Evolutionary conservation across 257 asterid species (phyloP), one percentile per base, ranked within the genome.

Genomic region (Ligustrum vulgare): DNA sequence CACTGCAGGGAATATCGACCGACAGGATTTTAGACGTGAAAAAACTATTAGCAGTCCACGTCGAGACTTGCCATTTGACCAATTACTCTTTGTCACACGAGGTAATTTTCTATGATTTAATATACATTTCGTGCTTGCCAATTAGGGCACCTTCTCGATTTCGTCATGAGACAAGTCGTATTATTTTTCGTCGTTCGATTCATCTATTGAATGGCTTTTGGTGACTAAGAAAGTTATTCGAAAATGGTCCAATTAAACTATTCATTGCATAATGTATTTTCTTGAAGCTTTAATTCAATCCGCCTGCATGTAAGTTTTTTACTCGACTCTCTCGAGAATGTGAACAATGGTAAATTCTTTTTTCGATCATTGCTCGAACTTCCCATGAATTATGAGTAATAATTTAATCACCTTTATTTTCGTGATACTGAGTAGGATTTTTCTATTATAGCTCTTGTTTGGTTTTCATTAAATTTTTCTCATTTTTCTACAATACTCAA

Each of bases 1-100:
- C 33, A 18, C 31, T 56, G 80, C 75, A 86, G 90, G 90, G 87
- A 77, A 86, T 86, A 75, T 86, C 90, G 5, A 86, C 90, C 72
- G 90, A 86, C 74, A 86, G 69, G 80, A 83, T 86, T 56, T 79
- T 86, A 75, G 90, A 86, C 47, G 87, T 86, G 79, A 81, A 82
- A 75, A 86, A 83, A 67, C 87, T 86, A 49, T 67, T 86, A 81
- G 82, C 90, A 22, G 87, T 83, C 67, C 83, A 86, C 3, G 82
- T 86, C 1, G 87, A 83, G 69, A 86, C 90, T 37, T 86, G 90
- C 69, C 87, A 86, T 71, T 35, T 86, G 77, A 86, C 90, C 81
- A 86, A 81, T 76, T 86, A 81, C 76, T 83, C 87, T 39, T 51
- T 86, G 15, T 81, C 90, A 22, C 90, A 86, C 2, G 90, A 86